A percentile compares a stretch with the other conserved stretches of the same genome.
phyloP scores from a whole-genome alignment of 2,329 filamentous ascomycete genomes.

The Chaetomium sp. region DNA sequence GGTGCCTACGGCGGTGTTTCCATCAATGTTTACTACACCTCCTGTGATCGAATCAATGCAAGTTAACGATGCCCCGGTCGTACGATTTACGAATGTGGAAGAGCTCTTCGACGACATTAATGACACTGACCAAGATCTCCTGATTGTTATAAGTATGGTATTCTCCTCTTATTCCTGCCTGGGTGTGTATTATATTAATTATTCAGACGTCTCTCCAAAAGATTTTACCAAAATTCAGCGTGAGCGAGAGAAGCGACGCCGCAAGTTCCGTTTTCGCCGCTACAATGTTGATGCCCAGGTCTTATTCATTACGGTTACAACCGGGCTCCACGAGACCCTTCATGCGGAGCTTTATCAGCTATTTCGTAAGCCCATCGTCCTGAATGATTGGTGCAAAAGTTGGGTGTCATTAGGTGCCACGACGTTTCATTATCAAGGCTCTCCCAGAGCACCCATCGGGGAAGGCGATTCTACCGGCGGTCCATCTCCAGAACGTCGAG shows the following conservation, averaged over 20 bases:
- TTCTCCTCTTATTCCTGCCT: neutral
- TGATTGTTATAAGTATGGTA: conserved; percentile 5
- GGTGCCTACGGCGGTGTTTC: no score
- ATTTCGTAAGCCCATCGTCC: neutral
- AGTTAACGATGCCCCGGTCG: neutral
- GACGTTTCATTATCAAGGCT: neutral
- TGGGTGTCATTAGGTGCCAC: neutral
- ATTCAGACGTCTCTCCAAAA: conserved; percentile 11
- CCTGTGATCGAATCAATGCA: neutral
- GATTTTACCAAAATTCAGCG: conserved; percentile 7
- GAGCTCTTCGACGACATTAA: conserved; percentile 1
- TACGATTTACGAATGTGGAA: neutral
- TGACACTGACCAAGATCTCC: neutral
- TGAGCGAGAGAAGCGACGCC: conserved; percentile 5
- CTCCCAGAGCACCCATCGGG: neutral
- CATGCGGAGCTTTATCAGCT: neutral
- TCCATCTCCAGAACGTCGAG: conserved; percentile 3
- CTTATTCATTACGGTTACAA: conserved; percentile 9
- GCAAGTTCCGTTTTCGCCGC: conserved; percentile 13
- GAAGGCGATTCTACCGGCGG: conserved; percentile 10
- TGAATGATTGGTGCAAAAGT: neutral
- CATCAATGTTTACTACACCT: neutral
- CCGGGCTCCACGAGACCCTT: conserved; percentile 1
- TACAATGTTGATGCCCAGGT: conserved; percentile 3
- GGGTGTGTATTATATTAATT: neutral